Base-by-base conservation (phyloP, 1,284 basidiomycete species). In the Takashimella koratensis region DNA sequence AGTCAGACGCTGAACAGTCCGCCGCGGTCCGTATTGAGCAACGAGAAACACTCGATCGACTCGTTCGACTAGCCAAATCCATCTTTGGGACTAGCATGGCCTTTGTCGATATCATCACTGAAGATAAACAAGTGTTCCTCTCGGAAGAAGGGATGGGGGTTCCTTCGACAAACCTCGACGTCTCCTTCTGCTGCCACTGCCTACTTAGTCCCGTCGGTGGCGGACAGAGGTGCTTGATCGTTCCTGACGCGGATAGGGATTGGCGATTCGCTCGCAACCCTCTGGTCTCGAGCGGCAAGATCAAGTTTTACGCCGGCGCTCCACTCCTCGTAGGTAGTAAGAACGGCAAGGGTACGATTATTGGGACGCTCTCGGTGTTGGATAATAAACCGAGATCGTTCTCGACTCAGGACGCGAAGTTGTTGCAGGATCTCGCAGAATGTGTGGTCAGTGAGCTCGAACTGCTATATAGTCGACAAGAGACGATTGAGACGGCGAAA, bases 391-490 rank as follows among this genome's bases (percentile, higher is more conserved):
- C 67, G 11, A 53, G 60, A 22, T 53, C 60, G 16, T 67, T 69
- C 47, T 52, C 43, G 19, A 53, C 59, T 11, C 51, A 54, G 12
- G 49, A 50, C 5, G 50, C 55, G 42, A 40, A 43, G 3, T 46
- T 65, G 6, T 47, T 69, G 44, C 36, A 47, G 30, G 67, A 69
- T 60, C 51, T 69, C 30, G 64, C 65, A 10, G 59, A 52, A 2
- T 67, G 65, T 52, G 65, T 64, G 3, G 59, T 64, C 16, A 58
- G 56, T 39, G 67, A 69, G 56, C 54, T 69, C 3, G 67, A 69
- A 47, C 55, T 66, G 19, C 43, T 64, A 4, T 64, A 63, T 40
- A 57, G 53, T n/a, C 60, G 64, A 21, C 49, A 47, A 26, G 58
- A 62, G 16, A 54, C 58, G 6, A 47, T 59, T n/a, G 53, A 60